A percentile compares a stretch with the other conserved stretches of the same genome.
Evolutionary conservation across 768 basidiomycete genomes (phyloP).

Genomic region (Suillus subaureus): DNA sequence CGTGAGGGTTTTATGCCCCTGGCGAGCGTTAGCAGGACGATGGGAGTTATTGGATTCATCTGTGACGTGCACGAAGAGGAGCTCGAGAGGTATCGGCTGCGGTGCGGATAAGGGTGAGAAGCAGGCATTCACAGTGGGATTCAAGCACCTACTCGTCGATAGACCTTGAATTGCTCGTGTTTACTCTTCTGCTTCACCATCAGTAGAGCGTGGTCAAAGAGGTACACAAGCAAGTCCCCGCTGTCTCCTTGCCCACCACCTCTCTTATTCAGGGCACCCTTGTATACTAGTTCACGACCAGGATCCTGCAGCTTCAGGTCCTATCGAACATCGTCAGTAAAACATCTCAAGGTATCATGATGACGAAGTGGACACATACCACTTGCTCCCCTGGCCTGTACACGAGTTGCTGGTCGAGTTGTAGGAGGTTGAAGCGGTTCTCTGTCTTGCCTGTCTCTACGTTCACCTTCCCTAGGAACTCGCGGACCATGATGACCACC

Average conservation of each 20-base stretch:
- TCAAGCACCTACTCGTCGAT: slow-evolving; percentile 72
- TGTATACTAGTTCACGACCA: slow-evolving; percentile 88
- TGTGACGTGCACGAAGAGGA: slow-evolving; percentile 78
- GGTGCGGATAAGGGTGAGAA: slow-evolving; percentile 12
- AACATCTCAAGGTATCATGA: slow-evolving; percentile 4
- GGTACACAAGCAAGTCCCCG: slow-evolving; percentile 89
- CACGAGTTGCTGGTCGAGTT: slow-evolving; percentile 88
- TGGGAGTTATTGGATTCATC: slow-evolving; percentile 54
- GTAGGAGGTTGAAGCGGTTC: slow-evolving; percentile 93
- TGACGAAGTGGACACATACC: slow-evolving; percentile 46
- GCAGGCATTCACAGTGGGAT: neutral
- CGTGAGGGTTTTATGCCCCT: slow-evolving; percentile 43
- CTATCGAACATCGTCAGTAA: slow-evolving; percentile 39
- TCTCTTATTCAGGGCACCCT: slow-evolving; percentile 86
- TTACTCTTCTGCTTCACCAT: slow-evolving; percentile 96
- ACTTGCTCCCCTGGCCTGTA: slow-evolving; percentile 91
- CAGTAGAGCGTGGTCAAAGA: slow-evolving; percentile 95
- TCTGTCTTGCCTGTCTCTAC: slow-evolving; percentile 93
- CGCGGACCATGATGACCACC: slow-evolving; percentile 74
- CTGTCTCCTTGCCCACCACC: slow-evolving; percentile 70
- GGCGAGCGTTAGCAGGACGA: slow-evolving; percentile 40
- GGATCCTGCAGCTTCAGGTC: slow-evolving; percentile 87
- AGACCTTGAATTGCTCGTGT: slow-evolving; percentile 90
- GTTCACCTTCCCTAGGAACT: slow-evolving; percentile 88
- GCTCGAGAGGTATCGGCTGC: slow-evolving; percentile 94